Percentiles rank a stretch among this genome's conserved stretches.
Evolutionary conservation across 2,329 filamentous ascomycete genomes (phyloP).

Genomic region (Fusarium pseudograminearum): DNA sequence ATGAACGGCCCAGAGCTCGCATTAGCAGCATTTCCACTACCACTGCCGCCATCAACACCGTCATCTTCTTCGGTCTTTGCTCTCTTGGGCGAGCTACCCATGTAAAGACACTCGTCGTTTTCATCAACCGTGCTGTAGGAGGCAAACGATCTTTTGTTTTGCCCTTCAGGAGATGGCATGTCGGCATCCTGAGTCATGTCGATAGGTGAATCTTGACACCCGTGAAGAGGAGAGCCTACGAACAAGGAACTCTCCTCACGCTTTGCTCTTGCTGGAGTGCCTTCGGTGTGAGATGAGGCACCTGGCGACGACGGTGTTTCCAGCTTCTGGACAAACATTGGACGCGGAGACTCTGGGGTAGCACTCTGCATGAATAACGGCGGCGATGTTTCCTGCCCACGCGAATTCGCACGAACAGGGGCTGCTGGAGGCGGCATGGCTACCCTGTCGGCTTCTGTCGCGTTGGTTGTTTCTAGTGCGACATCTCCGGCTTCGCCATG

Average conservation of each 20-base stretch:
- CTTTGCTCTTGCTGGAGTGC: slow-evolving; percentile 4
- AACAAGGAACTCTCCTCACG: slow-evolving; percentile 39
- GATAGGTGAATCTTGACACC: neutral
- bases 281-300: neutral
- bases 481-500: neutral
- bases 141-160: slow-evolving; percentile 4
- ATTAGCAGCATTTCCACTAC: neutral
- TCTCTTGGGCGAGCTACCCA: slow-evolving; percentile 8
- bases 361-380: slow-evolving; percentile 28
- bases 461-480: neutral
- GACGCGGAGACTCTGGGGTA: neutral
- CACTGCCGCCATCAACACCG: neutral
- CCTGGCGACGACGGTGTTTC: slow-evolving; percentile 7
- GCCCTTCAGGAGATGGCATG: neutral
- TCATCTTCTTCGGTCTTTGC: neutral
- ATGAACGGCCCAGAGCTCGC: neutral
- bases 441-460: neutral
- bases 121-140: neutral
- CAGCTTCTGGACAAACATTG: slow-evolving; percentile 11
- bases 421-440: neutral
- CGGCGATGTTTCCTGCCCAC: neutral
- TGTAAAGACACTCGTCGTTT: neutral
- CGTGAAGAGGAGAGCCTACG: slow-evolving; percentile 18
- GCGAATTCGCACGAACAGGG: neutral
- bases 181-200: slow-evolving; percentile 2